phyloP scores from a whole-genome alignment of 768 basidiomycete species.

The Grammothele lineata region DNA sequence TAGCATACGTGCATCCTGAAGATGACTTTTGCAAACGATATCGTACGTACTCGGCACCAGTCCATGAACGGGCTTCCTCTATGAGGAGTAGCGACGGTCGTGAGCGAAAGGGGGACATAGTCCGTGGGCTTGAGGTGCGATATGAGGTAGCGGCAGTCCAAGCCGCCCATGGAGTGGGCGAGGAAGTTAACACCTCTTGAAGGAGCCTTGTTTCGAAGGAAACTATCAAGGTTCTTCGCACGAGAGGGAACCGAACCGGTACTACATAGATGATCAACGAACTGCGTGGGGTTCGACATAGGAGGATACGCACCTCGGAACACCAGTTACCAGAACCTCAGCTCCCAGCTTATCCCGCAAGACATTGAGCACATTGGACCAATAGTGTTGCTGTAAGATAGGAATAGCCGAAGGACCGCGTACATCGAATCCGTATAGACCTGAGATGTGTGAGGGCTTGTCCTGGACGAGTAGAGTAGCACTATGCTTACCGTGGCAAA shows the following conservation, averaged over 20 bases:
- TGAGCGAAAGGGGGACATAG: conserved; percentile 85
- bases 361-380: conserved; percentile 82
- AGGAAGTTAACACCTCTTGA: conserved; percentile 89
- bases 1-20: neutral
- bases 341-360: conserved; percentile 80
- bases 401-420: conserved; percentile 82
- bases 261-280: conserved; percentile 34
- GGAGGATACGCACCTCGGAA: conserved; percentile 78
- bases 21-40: no score
- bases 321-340: conserved; percentile 93
- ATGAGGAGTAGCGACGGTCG: conserved; percentile 89
- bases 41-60: conserved; percentile 80
- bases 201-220: conserved; percentile 58
- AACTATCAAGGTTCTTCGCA: conserved; percentile 68
- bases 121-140: conserved; percentile 76
- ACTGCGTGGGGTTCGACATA: no score
- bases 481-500: conserved; percentile 81
- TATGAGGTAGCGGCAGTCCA: conserved; percentile 92
- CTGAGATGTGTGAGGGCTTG: no score
- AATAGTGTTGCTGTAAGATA: conserved; percentile 85
- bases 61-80: conserved; percentile 98
- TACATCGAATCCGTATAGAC: conserved; percentile 93
- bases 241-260: conserved; percentile 88
- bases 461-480: no score
- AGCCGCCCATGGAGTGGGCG: conserved; percentile 97